Percentiles rank a stretch among this genome's conserved stretches.
Conservation (phyloP, 306 rosid genomes). For the Citrullus colocynthis region DNA sequence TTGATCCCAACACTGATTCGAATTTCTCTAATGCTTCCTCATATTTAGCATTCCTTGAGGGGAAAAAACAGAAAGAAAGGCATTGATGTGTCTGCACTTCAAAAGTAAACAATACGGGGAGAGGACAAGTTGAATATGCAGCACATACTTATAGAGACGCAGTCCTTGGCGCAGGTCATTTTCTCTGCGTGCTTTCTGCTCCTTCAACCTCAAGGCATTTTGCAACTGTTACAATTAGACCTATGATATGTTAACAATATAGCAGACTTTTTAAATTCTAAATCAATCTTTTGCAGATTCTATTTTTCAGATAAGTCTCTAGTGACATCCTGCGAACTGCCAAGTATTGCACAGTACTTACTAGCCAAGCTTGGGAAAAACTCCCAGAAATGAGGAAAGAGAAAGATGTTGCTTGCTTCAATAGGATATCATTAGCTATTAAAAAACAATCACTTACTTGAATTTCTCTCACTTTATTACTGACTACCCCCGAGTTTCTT, state of each 20-base stretch:
- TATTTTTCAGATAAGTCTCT: not conserved
- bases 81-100: not conserved
- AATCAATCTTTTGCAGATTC: not conserved
- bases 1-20: constrained; percentile 81
- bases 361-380: not conserved
- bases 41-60: constrained; percentile 53
- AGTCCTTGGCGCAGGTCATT: constrained; percentile 71
- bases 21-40: constrained; percentile 86
- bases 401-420: not conserved
- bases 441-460: constrained; percentile 47
- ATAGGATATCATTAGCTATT: not conserved
- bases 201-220: constrained; percentile 64
- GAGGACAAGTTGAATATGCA: not conserved
- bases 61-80: not conserved
- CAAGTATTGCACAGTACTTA: not conserved
- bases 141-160: constrained; percentile 62
- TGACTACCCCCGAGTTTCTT: constrained; percentile 81
- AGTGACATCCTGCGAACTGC: not conserved
- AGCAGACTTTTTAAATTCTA: not conserved
- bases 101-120: constrained; percentile 10
- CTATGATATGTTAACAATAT: not conserved
- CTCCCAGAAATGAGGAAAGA: not conserved
- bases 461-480: constrained; percentile 84
- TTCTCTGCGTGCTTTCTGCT: constrained; percentile 54
- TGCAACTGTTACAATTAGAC: constrained; percentile 43